Evolutionary conservation across 768 basidiomycete species (phyloP).

Genomic region (Tylopilus balloui): DNA sequence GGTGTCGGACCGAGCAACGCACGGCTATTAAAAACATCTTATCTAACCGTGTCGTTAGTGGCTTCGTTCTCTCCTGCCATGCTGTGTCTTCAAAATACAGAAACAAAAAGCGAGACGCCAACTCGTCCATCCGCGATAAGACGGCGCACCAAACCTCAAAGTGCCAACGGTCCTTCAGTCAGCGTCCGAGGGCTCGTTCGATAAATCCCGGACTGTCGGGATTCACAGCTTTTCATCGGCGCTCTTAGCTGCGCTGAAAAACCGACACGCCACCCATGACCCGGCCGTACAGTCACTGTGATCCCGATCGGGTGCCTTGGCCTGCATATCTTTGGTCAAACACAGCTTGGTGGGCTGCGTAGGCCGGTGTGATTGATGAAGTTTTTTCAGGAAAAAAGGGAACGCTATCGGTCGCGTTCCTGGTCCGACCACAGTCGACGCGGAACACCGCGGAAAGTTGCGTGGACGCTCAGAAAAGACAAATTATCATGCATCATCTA

Average conservation of each 20-base stretch:
- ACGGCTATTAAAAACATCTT: conserved; percentile 8
- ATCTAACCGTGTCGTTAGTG: too few species aligned
- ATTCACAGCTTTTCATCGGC: neutral
- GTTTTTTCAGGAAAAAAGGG: neutral
- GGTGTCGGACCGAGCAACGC: neutral
- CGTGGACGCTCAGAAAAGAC: neutral
- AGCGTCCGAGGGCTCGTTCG: neutral
- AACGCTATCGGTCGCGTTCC: neutral
- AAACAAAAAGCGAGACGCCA: neutral
- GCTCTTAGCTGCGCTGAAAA: conserved; percentile 5
- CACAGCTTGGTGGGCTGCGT: conserved; percentile 10
- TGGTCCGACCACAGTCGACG: conserved; percentile 7
- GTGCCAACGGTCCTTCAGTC: neutral
- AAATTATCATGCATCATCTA: conserved; percentile 64
- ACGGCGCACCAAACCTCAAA: too few species aligned
- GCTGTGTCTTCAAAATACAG: too few species aligned
- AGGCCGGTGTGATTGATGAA: neutral
- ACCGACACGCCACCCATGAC: conserved; percentile 10
- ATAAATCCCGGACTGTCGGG: neutral
- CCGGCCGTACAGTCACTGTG: conserved; percentile 6
- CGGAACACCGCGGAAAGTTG: neutral
- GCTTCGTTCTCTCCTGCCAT: too few species aligned
- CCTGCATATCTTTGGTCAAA: neutral
- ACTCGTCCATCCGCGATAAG: neutral
- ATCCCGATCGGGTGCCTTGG: neutral